Base-by-base conservation (phyloP, 2,329 filamentous ascomycete genomes). In the Cladosporium sp. region DNA sequence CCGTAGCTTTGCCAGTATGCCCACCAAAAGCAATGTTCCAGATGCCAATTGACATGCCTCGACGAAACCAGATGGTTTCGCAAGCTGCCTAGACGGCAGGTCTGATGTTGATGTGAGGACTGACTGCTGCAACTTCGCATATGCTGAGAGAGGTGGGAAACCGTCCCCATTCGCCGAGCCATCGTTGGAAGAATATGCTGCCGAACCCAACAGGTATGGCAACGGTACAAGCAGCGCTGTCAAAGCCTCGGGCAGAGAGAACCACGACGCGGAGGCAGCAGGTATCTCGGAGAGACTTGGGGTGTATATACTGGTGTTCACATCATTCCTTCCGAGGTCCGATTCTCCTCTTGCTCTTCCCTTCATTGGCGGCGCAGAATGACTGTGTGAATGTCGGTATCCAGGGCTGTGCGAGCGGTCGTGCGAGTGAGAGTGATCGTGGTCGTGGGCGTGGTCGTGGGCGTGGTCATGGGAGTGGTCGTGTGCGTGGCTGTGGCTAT, bases 211-310 rank as follows among this genome's bases (percentile, higher is more conserved):
- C 62, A 84, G 69, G 65, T 79, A 84, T 6, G 82, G 82, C 29
- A 84, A 74, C 8, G 82, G 81, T 29, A 84, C 75, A 33, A 86
- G 75, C 63, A 84, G 69, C 28, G 82, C 83, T 5, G 82, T 83
- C 65, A 85, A 67, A 5, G 81, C 74, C 71, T 86, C 83, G 29
- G 79, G 76, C 18, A 82, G 79, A 14, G 73, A 74, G 66, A 75
- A 74, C 70, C 71, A 75, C 61, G 70, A 69, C 10, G 67, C 53
- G 26, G 65, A 69, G 12, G 69, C 70, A 33, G 70, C 50, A 12
- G 65, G 67, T 53, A 69, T 62, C 26, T 65, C 70, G 16, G 57
- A 61, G 49, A 73, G 49, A 5, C 65, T 62, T 23, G 70, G 69
- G 35, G 67, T 64, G 49, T 71, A 70, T 67, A 67, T 12, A 65